Base-by-base conservation (phyloP, 2,329 filamentous ascomycete species). In the Diaporthe citriasiana region DNA sequence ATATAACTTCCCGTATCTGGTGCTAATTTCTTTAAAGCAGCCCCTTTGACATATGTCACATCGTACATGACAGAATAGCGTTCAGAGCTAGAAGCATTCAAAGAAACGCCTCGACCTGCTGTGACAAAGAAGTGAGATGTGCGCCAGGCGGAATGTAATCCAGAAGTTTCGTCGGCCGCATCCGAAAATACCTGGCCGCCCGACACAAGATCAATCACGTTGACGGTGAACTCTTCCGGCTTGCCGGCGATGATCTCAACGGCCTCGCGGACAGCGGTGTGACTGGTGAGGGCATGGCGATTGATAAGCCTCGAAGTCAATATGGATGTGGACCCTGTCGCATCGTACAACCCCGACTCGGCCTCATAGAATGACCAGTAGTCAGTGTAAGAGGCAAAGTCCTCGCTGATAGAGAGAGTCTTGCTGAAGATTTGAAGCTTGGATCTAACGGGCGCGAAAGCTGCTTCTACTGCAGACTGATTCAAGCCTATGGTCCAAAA, bases 1-100 rank as follows among this genome's bases (percentile, higher is more conserved):
- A 83, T 76, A 69, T 84, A 84, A 1, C 77, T 65, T 19, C 76
- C 74, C 1, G 74, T 47, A 19, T 68, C 66, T 6, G 76, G 74
- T 5, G 76, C 75, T 56, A 70, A 50, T 19, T 7, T 59, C 35
- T 59, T 59, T 38, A 59, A 55, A 40, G 25, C 33, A n/a, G 38
- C 51, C 2, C 51, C 55, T 42, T 70, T 70, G 13, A 30, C 55
- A 30, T 40, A 42, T 3, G 51, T 59, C 3, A 55, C 12, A 15
- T 70, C 70, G 22, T 71, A 7, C 57, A 60, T 60, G 56, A 53
- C 50, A 40, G 35, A 25, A 22, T n/a, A 27, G 2, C 53, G 55
- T 9, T 45, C 30, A 35, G 38, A 30, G 10, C 38, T 17, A 1
- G 42, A 51, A 7, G 63, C n/a, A 22, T 27, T 51, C 3, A 68